Conservation (phyloP, 129 eudicot genomes). For the carrot (Daucus carota) region DH1_v3.0 NC_030389.2:22076001-22076500, state of each 20-base stretch:
- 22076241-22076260: neutral
- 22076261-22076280: neutral
- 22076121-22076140: conserved; percentile 82
- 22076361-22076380: conserved; percentile 31
- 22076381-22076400: neutral
- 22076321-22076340: conserved; percentile 71
- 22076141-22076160: conserved; percentile 87
- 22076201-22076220: conserved; percentile 86
- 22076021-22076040: neutral
- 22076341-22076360: conserved; percentile 96
- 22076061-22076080: too few species aligned
- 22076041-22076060: too few species aligned
- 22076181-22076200: conserved; percentile 67
- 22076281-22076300: conserved; percentile 44
- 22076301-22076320: conserved; percentile 88
- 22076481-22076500: conserved; percentile 12
- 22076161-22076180: conserved; percentile 92
- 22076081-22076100: conserved; percentile 36
- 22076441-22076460: neutral
- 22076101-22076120: conserved; percentile 89
- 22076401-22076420: neutral
- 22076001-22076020: neutral
- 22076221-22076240: conserved; percentile 43
- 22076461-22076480: conserved; percentile 10
- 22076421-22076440: too few species aligned